These are phyloP conservation scores for Saturnispora besseyi DNA, from an alignment of 805 yeast species.

Conservation along the genomic window DNA sequence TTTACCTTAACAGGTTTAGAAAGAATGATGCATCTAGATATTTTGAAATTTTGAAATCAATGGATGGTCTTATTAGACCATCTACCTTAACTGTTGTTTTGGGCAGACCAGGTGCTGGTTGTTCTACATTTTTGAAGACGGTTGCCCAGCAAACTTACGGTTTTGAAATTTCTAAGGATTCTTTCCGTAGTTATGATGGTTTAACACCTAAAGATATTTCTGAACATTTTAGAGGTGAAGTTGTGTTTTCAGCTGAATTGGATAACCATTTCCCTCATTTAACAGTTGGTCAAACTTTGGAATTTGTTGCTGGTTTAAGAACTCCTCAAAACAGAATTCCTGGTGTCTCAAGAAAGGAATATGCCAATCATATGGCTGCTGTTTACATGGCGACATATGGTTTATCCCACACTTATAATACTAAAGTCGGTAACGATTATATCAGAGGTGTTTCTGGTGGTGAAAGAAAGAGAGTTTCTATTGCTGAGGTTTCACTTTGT, in stretches of 20 bases:
- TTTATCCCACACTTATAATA: conserved; percentile 41
- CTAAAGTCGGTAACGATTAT: conserved; percentile 55
- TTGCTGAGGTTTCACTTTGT: conserved; percentile 42
- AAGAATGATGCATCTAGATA: conserved; percentile 25
- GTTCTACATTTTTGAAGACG: conserved; percentile 57
- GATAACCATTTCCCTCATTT: conserved; percentile 63
- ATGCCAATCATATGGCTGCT: conserved; percentile 44
- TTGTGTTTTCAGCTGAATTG: conserved; percentile 59
- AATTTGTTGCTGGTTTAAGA: conserved; percentile 51
- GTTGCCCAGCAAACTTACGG: conserved; percentile 54
- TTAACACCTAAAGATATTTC: conserved; percentile 41
- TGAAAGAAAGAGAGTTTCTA: conserved; percentile 57
- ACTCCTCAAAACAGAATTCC: conserved; percentile 54
- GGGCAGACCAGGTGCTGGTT: conserved; percentile 81
- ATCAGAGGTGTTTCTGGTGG: conserved; percentile 63
- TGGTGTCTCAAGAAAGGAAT: conserved; percentile 50
- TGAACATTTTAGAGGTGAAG: conserved; percentile 55
- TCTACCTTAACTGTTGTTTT: conserved; percentile 64
- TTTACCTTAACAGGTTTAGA: conserved; percentile 19
- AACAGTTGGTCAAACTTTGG: conserved; percentile 57
- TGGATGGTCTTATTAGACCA: conserved; percentile 54
- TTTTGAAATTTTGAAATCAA: conserved; percentile 51
- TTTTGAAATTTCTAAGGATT: conserved; percentile 38
- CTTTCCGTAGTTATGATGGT: conserved; percentile 46
- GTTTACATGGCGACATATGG: conserved; percentile 27